Evolutionary conservation across 768 basidiomycete genomes (phyloP).

Genomic region (Auricularia cornea): DNA sequence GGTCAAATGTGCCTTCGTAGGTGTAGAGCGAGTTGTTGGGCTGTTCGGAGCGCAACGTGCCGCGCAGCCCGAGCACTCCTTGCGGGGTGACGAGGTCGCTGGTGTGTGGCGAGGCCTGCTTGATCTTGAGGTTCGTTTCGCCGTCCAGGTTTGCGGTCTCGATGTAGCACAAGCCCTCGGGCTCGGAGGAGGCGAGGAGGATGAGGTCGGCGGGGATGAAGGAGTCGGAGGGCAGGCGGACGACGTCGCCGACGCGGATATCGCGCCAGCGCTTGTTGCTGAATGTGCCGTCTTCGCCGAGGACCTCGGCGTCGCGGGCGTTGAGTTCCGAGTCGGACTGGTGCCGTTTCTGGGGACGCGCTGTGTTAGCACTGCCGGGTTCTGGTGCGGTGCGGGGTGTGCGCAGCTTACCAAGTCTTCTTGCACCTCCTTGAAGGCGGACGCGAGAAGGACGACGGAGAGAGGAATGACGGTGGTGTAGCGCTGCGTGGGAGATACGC

Average conservation of each 20-base stretch:
- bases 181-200: conserved; percentile 82
- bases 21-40: conserved; percentile 98
- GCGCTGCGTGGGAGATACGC: conserved; percentile 89
- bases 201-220: conserved; percentile 95
- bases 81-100: conserved; percentile 68
- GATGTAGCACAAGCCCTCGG: conserved; percentile 94
- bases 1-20: conserved; percentile 75
- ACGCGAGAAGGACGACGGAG: conserved; percentile 78
- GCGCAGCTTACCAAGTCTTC: conserved; percentile 73
- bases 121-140: conserved; percentile 99
- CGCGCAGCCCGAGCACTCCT: conserved; percentile 62
- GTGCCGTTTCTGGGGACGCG: conserved; percentile 64
- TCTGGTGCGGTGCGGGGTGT: background rate
- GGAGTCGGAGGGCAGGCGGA: conserved; percentile 83
- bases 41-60: conserved; percentile 87
- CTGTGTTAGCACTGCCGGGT: background rate
- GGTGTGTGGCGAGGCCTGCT: conserved; percentile 85
- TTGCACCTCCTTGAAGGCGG: conserved; percentile 90
- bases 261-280: conserved; percentile 77
- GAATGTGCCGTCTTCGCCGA: conserved; percentile 51
- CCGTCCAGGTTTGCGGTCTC: conserved; percentile 98
- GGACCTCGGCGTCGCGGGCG: conserved; percentile 68
- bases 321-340: conserved; percentile 92
- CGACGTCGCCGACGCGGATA: conserved; percentile 83
- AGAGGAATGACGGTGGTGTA: conserved; percentile 95